Conservation (phyloP, 179 eudicot genomes). For the Spinacia oleracea region DNA sequence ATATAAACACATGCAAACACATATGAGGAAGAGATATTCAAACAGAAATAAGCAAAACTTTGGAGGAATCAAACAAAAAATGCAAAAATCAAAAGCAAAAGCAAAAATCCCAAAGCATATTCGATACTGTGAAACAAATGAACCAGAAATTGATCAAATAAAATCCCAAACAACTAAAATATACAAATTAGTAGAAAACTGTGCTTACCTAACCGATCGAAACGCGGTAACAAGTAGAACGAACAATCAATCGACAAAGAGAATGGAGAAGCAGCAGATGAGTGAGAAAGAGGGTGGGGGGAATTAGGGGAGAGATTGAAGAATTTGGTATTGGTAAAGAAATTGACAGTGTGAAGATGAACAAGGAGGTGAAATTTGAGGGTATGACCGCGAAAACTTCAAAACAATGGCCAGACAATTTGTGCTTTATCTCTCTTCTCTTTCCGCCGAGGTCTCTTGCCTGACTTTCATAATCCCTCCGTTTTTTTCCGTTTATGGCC, state of each 20-base stretch:
- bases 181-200: constrained; percentile 1
- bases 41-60: no score
- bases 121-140: not conserved
- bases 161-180: constrained; percentile 13
- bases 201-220: constrained; percentile 18
- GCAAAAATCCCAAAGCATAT: constrained; percentile 12
- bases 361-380: constrained; percentile 21
- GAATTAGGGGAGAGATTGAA: not conserved
- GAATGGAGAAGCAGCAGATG: not conserved
- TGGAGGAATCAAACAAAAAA: constrained; percentile 15
- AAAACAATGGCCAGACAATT: constrained; percentile 25
- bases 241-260: not conserved
- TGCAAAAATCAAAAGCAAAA: constrained; percentile 1
- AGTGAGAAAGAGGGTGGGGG: not conserved
- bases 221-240: constrained; percentile 3
- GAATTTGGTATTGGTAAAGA: constrained; percentile 4
- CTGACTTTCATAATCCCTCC: constrained; percentile 10
- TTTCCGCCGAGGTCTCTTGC: not conserved
- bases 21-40: not conserved
- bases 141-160: not conserved
- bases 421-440: constrained; percentile 2
- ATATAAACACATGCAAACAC: constrained; percentile 13
- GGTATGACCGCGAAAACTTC: constrained; percentile 36
- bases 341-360: constrained; percentile 1
- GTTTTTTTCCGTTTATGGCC: constrained; percentile 3